A percentile compares a stretch with the other conserved stretches of the same genome.
phyloP scores from a whole-genome alignment of 345 rosid species.

The Aquilaria sinensis region DNA sequence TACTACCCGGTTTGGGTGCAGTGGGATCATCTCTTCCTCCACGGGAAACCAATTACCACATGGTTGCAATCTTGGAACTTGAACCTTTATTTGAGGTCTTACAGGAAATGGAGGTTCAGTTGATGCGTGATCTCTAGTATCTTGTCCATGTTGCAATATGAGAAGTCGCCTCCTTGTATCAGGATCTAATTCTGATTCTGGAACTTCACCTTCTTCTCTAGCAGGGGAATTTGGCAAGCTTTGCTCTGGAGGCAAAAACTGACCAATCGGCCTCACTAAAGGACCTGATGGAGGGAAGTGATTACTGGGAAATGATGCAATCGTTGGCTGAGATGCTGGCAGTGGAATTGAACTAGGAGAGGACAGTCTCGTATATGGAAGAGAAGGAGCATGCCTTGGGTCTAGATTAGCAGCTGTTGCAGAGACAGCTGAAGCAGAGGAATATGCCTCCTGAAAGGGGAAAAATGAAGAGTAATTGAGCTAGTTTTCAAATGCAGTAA shows the following conservation, averaged over 20 bases:
- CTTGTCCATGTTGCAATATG: constrained; percentile 97
- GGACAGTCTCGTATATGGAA: constrained; percentile 52
- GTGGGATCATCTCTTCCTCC: constrained; percentile 86
- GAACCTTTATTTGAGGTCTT: constrained; percentile 54
- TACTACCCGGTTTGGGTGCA: constrained; percentile 47
- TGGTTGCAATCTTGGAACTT: constrained; percentile 58
- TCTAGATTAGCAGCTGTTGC: constrained; percentile 49
- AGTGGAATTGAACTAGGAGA: constrained; percentile 54
- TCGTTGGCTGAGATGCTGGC: constrained; percentile 43
- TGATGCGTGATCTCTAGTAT: constrained; percentile 63
- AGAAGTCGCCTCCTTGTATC: constrained; percentile 96
- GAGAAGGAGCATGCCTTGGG: constrained; percentile 53
- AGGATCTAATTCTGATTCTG: constrained; percentile 97
- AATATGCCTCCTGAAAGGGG: constrained; percentile 63
- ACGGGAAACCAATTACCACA: constrained; percentile 68
- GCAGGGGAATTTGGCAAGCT: constrained; percentile 89
- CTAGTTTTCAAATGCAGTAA: not conserved
- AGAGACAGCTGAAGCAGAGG: constrained; percentile 52
- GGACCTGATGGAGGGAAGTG: constrained; percentile 56
- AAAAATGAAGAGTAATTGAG: not conserved
- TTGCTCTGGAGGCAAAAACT: constrained; percentile 48
- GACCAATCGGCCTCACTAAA: constrained; percentile 51
- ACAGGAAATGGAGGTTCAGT: constrained; percentile 65
- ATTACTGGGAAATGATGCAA: constrained; percentile 37
- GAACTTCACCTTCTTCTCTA: constrained; percentile 99